Conservation (phyloP, 2,329 filamentous ascomycete species). For the Elsinoe australis region DNA sequence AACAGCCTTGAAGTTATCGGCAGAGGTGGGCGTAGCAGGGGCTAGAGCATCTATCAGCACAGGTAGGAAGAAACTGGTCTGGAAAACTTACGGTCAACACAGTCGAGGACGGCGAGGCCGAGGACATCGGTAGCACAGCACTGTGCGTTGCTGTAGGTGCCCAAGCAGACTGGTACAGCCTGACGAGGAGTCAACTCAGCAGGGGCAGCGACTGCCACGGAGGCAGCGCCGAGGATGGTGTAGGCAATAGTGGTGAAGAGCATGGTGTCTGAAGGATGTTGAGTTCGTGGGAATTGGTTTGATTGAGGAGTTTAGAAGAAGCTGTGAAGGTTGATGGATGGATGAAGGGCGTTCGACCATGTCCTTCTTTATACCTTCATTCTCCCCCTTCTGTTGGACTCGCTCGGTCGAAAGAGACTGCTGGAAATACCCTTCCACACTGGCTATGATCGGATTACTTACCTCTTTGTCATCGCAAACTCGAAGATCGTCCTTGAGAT, state of each 20-base stretch:
- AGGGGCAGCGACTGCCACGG: conserved; percentile 27
- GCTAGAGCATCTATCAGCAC: conserved; percentile 27
- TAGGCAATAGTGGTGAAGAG: conserved; percentile 17
- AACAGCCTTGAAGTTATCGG: conserved; percentile 39
- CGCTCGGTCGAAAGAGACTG: background rate
- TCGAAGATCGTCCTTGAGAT: background rate
- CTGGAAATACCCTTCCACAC: background rate
- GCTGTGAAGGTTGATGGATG: background rate
- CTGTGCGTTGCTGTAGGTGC: conserved; percentile 34
- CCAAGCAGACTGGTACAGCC: conserved; percentile 29
- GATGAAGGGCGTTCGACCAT: too few relatives aligned
- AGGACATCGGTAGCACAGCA: conserved; percentile 59
- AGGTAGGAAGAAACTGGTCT: background rate
- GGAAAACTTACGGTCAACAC: conserved; percentile 26
- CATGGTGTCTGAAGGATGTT: conserved; percentile 4
- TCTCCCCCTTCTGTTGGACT: background rate
- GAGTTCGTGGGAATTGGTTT: conserved; percentile 4
- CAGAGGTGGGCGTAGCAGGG: conserved; percentile 32
- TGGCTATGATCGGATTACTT: background rate
- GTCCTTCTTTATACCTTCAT: conserved; percentile 12
- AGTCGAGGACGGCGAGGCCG: conserved; percentile 51
- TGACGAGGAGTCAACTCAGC: conserved; percentile 29
- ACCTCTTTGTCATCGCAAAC: background rate
- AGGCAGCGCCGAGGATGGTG: conserved; percentile 18
- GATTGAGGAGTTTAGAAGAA: background rate